Evolutionary conservation across 257 asterid species (phyloP).

Genomic region (Verbascum thapsus): DNA sequence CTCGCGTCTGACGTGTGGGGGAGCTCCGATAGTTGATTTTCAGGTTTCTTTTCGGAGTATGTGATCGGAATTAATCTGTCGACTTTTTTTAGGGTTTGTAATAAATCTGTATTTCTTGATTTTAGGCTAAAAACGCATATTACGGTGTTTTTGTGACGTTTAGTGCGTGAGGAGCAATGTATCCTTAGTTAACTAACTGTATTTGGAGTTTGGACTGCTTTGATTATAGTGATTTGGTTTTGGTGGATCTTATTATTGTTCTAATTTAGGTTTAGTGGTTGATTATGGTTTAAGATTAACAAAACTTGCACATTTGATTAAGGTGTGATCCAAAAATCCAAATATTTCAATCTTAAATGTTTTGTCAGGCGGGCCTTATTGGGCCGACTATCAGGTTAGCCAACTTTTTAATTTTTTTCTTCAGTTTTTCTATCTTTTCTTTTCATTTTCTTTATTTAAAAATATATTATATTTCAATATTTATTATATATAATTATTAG

Average conservation of each 20-base stretch:
- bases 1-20: slow-evolving; percentile 63
- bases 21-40: slow-evolving; percentile 23
- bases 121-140: background rate
- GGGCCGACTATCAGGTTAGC: too few species aligned
- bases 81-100: slow-evolving; percentile 11
- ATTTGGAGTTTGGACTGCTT: background rate
- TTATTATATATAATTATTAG: too few species aligned
- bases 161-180: slow-evolving; percentile 11
- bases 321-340: too few species aligned
- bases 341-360: too few species aligned
- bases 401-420: too few species aligned
- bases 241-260: slow-evolving; percentile 16
- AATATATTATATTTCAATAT: too few species aligned
- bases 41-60: slow-evolving; percentile 4
- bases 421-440: too few species aligned
- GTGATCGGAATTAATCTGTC: slow-evolving; percentile 31
- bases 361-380: too few species aligned
- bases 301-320: too few species aligned
- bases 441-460: too few species aligned
- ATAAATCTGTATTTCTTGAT: background rate
- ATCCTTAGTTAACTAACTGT: background rate
- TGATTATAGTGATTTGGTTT: background rate
- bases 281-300: too few species aligned
- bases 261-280: slow-evolving; percentile 1
- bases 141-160: slow-evolving; percentile 31